Evolutionary conservation across 805 yeast genomes (phyloP).

Genomic region (Zygosaccharomyces gambellarensis): DNA sequence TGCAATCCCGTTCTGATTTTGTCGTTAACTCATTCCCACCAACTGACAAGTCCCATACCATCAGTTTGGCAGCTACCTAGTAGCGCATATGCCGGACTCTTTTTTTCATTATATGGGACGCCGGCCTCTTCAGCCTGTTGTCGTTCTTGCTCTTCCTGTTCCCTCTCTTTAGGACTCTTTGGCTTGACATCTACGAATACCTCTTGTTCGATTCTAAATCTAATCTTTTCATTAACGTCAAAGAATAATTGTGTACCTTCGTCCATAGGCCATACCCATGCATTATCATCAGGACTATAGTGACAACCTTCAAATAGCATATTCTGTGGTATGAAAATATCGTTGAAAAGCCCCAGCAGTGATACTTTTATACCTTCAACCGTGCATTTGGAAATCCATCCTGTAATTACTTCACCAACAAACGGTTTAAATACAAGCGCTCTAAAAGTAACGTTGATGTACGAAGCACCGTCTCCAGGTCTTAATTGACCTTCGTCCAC

Average conservation of each 20-base stretch:
- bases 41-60: slow-evolving; percentile 92
- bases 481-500: slow-evolving; percentile 83
- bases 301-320: slow-evolving; percentile 74
- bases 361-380: slow-evolving; percentile 74
- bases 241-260: slow-evolving; percentile 73
- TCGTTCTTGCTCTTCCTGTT: slow-evolving; percentile 33
- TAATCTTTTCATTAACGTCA: slow-evolving; percentile 85
- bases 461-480: slow-evolving; percentile 93
- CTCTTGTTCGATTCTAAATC: slow-evolving; percentile 89
- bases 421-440: slow-evolving; percentile 87
- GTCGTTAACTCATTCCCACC: slow-evolving; percentile 73
- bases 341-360: slow-evolving; percentile 79
- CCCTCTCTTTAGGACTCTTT: slow-evolving; percentile 54
- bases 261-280: slow-evolving; percentile 88
- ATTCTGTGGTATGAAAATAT: slow-evolving; percentile 80
- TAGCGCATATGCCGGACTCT: slow-evolving; percentile 75
- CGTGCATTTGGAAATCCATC: slow-evolving; percentile 87
- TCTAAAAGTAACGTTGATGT: slow-evolving; percentile 67
- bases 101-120: slow-evolving; percentile 29
- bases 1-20: neutral
- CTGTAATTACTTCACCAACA: slow-evolving; percentile 86
- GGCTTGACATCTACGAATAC: slow-evolving; percentile 82
- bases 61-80: slow-evolving; percentile 90
- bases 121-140: slow-evolving; percentile 24
- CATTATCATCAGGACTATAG: slow-evolving; percentile 69